Evolutionary conservation across 2,329 filamentous ascomycete genomes (phyloP).

Genomic region (Colletotrichum spinosum): DNA sequence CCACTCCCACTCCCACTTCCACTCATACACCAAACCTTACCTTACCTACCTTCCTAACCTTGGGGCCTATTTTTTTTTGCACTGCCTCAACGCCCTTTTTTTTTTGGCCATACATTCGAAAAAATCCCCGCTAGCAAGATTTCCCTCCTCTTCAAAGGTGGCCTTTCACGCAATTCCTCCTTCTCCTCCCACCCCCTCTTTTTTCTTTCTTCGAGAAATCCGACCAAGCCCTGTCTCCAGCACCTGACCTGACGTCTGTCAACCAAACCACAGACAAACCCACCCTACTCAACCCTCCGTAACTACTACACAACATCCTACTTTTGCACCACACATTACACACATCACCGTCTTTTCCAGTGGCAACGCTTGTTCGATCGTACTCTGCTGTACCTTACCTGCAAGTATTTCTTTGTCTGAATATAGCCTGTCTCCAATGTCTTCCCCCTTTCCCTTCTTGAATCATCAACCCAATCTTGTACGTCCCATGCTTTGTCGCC

Average conservation of each 20-base stretch:
- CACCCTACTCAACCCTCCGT: constrained; percentile 32
- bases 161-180: constrained; percentile 16
- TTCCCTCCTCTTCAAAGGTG: constrained; percentile 33
- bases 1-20: constrained; percentile 33
- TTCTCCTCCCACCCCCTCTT: constrained; percentile 27
- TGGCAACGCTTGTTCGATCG: constrained; percentile 5
- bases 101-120: constrained; percentile 21
- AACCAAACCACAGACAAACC: constrained; percentile 25
- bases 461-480: constrained; percentile 10
- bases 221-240: constrained; percentile 18
- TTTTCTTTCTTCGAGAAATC: constrained; percentile 30
- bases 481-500: constrained; percentile 27
- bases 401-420: constrained; percentile 25
- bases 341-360: constrained; percentile 15
- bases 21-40: constrained; percentile 37
- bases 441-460: background rate
- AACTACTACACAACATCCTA: background rate
- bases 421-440: constrained; percentile 20
- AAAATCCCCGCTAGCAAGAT: constrained; percentile 32
- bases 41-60: constrained; percentile 7
- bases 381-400: background rate
- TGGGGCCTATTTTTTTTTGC: constrained; percentile 33
- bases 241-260: constrained; percentile 24
- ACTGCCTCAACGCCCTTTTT: constrained; percentile 37
- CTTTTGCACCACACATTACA: background rate